Evolutionary conservation across 139 green algal species (phyloP).

Genomic region (Pleodorina starrii): DNA sequence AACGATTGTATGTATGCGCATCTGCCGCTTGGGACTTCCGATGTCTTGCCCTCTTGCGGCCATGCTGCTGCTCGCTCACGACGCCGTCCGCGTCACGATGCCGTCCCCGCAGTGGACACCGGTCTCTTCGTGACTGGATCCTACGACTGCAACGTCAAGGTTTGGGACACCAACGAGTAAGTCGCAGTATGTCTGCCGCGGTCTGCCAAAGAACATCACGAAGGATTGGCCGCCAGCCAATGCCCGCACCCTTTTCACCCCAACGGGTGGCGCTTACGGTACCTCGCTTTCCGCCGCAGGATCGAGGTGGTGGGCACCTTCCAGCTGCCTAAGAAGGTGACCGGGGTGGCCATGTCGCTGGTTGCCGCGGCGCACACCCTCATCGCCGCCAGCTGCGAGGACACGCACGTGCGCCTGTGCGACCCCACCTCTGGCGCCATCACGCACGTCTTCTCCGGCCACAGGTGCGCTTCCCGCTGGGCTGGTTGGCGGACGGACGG

Average conservation of each 20-base stretch:
- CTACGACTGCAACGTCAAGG: conserved; percentile 77
- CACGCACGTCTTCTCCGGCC: conserved; percentile 83
- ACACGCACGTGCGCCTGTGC: conserved; percentile 77
- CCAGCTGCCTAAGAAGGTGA: conserved; percentile 73
- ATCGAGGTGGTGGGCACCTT: conserved; percentile 72
- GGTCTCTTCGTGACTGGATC: conserved; percentile 84
- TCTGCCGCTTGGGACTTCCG: no score
- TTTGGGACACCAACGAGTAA: conserved; percentile 88
- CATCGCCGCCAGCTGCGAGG: conserved; percentile 68
- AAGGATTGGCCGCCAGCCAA: no score
- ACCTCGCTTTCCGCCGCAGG: no score
- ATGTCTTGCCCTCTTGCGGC: no score
- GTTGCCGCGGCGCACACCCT: conserved; percentile 75
- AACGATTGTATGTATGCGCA: no score
- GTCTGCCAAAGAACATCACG: no score
- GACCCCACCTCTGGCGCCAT: conserved; percentile 80
- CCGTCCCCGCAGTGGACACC: conserved; percentile 79
- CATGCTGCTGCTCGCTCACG: no score
- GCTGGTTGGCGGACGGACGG: no score
- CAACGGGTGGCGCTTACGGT: no score
- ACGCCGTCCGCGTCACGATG: no score
- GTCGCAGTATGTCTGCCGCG: no score
- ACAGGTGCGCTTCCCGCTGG: conserved; percentile 72
- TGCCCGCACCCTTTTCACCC: no score
- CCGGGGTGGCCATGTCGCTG: conserved; percentile 79